Evolutionary conservation across 306 rosid species (phyloP), one percentile per base, ranked within the genome.

Genomic region (Medicago ruthenica): DNA sequence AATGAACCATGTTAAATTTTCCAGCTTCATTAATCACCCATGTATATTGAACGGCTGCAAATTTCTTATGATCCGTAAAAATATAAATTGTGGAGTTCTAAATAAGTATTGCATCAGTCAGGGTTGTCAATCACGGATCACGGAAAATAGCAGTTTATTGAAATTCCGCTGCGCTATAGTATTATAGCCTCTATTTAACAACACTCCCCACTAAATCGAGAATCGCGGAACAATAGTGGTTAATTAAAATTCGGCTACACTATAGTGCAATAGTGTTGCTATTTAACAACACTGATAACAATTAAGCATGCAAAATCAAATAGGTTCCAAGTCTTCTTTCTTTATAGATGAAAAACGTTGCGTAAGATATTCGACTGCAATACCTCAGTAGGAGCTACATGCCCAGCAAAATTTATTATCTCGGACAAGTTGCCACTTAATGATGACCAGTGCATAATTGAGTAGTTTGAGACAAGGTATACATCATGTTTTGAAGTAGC

Each of bases 401-500:
- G 97, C 31, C 97, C 97, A 0, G 94, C 79, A 84, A 92, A 90
- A 81, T 92, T 90, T 85, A 92, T 83, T 59, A 90, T 80, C 82
- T 90, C 97, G 3, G 97, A 84, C 87, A 88, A 82, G 67, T 69
- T 84, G 21, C 96, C 87, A 20, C 85, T 85, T 45, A 90, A 70
- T 13, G 96, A 90, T 68, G 96, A 90, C 97, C 97, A 92, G 79
- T 92, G 97, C 93, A 86, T 88, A 42, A 92, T 88, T 16, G 89
- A 90, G 78, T 81, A 87, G 76, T 83, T 87, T 59, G 93, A 92
- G 83, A 87, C 76, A 61, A 92, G 93, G 70, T 92, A 92, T 59
- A 88, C 92, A 57, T 92, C 94, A 72, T 92, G 97, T 67, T 92
- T 92, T 15, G 97, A 90, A 64, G 92, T 87, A 74, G 97, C 93